phyloP scores from a whole-genome alignment of 257 asterid species.

The Rauvolfia tetraphylla region DNA sequence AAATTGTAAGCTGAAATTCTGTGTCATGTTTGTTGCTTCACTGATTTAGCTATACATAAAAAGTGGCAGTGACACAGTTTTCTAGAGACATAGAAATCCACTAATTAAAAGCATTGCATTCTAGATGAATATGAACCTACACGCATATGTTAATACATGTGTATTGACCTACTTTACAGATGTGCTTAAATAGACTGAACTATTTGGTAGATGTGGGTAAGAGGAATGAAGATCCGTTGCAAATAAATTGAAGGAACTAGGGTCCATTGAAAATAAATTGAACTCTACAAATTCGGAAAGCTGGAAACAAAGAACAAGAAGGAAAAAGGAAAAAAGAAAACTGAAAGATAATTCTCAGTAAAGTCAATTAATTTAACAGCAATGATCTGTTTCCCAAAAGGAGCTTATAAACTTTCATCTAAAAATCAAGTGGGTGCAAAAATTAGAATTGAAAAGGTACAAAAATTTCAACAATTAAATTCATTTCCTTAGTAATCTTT shows the following conservation, averaged over 20 bases:
- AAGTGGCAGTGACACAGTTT: no score
- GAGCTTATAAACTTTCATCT: not conserved
- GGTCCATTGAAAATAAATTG: not conserved
- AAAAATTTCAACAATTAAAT: not conserved
- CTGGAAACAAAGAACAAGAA: not conserved
- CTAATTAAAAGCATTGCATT: no score
- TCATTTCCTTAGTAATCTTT: not conserved
- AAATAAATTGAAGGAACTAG: no score
- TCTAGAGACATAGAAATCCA: no score
- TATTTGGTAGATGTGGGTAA: not conserved
- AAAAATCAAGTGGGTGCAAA: not conserved
- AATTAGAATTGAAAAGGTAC: not conserved
- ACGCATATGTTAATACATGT: not conserved
- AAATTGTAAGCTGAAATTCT: not conserved
- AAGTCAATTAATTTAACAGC: not conserved
- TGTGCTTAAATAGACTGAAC: not conserved
- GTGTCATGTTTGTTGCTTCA: not conserved
- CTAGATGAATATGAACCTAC: not conserved
- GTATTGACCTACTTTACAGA: not conserved
- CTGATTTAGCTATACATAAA: not conserved
- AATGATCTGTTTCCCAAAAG: not conserved
- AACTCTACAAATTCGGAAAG: not conserved
- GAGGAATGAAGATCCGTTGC: no score
- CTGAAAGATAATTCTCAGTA: not conserved
- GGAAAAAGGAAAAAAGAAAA: not conserved